Conservation (phyloP, 768 basidiomycete genomes). For the Cubamyces sp. region DNA sequence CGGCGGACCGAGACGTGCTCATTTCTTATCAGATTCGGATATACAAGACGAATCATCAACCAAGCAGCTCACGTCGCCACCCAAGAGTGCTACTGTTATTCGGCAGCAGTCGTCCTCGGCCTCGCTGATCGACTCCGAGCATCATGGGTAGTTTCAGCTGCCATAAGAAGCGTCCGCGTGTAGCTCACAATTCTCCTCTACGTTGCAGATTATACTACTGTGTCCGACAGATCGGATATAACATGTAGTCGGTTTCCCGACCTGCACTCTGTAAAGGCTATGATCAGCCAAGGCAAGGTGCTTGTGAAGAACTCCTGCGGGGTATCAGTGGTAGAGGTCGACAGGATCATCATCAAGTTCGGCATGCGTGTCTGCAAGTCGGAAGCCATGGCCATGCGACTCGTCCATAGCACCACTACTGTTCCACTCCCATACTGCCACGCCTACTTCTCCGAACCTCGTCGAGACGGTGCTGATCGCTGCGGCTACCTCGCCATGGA, state of each 20-base stretch:
- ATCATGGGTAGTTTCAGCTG: too few relatives aligned
- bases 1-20: too few relatives aligned
- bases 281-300: not conserved
- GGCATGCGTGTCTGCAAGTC: constrained; percentile 1
- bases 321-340: not conserved
- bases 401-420: not conserved
- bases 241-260: not conserved
- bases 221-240: not conserved
- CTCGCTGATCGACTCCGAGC: too few relatives aligned
- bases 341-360: not conserved
- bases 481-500: constrained; percentile 2
- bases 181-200: too few relatives aligned
- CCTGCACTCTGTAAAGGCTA: not conserved
- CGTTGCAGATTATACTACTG: too few relatives aligned
- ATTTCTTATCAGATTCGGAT: too few relatives aligned
- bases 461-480: not conserved
- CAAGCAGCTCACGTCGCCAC: too few relatives aligned
- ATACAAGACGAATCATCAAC: too few relatives aligned
- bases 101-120: too few relatives aligned
- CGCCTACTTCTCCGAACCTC: not conserved
- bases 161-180: too few relatives aligned
- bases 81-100: too few relatives aligned
- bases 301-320: not conserved
- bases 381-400: constrained; percentile 1
- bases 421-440: not conserved